Evolutionary conservation across 1,284 basidiomycete genomes (phyloP).

Genomic region (Prillingera fragicola): DNA sequence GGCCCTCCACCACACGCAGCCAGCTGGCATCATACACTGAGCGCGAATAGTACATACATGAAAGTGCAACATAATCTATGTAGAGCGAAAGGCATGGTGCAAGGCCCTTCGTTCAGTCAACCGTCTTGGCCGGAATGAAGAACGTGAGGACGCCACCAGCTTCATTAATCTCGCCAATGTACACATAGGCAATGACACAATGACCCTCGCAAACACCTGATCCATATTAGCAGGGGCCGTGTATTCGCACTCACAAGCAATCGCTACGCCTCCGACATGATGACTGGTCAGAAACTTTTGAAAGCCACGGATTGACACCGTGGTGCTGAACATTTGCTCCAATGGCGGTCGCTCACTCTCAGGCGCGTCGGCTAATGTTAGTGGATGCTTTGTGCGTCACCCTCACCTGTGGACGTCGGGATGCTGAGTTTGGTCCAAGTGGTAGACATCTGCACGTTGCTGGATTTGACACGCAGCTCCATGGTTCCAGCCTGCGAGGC

Average conservation of each 20-base stretch:
- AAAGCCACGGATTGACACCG: constrained; percentile 68
- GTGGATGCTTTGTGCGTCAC: constrained; percentile 3
- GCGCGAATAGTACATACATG: no score
- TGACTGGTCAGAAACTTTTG: constrained; percentile 78
- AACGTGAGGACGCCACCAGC: constrained; percentile 81
- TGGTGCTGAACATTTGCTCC: constrained; percentile 59
- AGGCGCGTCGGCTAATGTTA: constrained; percentile 24
- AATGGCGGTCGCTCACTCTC: constrained; percentile 51
- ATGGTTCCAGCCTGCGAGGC: constrained; percentile 36
- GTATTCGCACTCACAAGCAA: constrained; percentile 60
- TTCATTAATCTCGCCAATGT: constrained; percentile 75
- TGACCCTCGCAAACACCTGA: constrained; percentile 78
- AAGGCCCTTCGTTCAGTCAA: constrained; percentile 10
- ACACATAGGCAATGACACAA: constrained; percentile 82
- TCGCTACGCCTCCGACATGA: constrained; percentile 76
- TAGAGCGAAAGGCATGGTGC: no score
- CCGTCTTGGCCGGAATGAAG: constrained; percentile 61
- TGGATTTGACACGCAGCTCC: constrained; percentile 62
- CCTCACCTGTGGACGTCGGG: constrained; percentile 58
- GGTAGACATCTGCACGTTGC: constrained; percentile 67
- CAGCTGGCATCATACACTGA: no score
- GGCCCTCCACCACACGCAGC: no score
- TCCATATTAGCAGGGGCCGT: background rate
- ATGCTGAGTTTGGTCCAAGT: constrained; percentile 70
- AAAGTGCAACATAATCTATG: no score